A percentile compares a stretch with the other conserved stretches of the same genome.
These are phyloP conservation scores for Backusella circina DNA, from an alignment of 192 early-diverging fungal species.

Conservation along the genomic window DNA sequence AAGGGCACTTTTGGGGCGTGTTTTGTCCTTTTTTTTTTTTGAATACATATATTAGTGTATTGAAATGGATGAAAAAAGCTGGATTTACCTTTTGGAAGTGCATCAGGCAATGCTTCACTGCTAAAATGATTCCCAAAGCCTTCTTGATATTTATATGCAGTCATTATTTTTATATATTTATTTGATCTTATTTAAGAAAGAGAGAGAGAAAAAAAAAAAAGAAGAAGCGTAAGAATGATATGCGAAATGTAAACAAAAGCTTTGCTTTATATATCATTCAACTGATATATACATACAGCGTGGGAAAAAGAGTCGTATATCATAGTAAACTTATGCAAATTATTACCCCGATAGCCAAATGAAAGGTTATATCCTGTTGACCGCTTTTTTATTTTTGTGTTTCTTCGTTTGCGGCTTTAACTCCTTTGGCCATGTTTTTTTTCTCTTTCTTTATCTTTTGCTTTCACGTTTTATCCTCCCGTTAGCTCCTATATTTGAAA, in stretches of 20 bases:
- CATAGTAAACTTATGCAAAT: neutral
- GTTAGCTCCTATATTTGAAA: neutral
- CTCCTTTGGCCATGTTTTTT: neutral
- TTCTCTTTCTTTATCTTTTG: neutral
- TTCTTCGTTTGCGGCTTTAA: neutral
- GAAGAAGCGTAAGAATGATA: neutral
- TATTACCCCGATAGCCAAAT: neutral
- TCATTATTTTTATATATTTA: neutral
- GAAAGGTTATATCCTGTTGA: neutral
- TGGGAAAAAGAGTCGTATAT: neutral
- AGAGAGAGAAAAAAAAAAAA: neutral
- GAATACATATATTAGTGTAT: neutral
- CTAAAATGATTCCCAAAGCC: constrained; percentile 92
- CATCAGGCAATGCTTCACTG: constrained; percentile 75
- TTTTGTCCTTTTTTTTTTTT: constrained; percentile 63
- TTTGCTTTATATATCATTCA: neutral
- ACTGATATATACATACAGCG: neutral
- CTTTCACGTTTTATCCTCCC: neutral
- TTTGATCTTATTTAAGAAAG: neutral
- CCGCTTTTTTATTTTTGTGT: neutral
- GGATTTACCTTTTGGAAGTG: constrained; percentile 72
- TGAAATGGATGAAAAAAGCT: neutral
- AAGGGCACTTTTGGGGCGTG: constrained; percentile 87
- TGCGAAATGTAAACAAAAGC: neutral
- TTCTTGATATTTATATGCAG: constrained; percentile 57